Base-by-base conservation (phyloP, 2,329 filamentous ascomycete species). In the Escovopsis sp. region DNA sequence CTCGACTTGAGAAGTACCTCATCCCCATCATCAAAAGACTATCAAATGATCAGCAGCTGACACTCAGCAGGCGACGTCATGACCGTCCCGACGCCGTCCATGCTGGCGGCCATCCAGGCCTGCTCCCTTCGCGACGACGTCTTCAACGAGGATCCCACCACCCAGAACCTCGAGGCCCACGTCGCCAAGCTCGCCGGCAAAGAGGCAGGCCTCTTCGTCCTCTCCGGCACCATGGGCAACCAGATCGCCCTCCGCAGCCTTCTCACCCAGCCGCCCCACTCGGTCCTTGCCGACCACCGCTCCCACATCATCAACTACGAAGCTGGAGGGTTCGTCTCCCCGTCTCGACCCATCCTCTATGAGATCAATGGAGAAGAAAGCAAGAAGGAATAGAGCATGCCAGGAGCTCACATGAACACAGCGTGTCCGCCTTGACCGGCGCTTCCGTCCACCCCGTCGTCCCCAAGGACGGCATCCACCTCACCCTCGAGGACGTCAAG, bases 211-310 rank as follows among this genome's bases (percentile, higher is more conserved):
- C 68, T 95, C 4, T 79, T 94, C 42, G 85, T 94, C 43, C 70
- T 93, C 45, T 91, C 85, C 0, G 89, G 89, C 4, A 94, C 88
- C 4, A 94, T 94, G 87, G 87, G 86, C 35, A 95, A 95, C 63
- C 87, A 94, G 59, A 68, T 95, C 15, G 80, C 82, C 0, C 70
- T 94, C 36, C 77, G 88, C 34, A 73, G 83, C 2, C 82, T 91
- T 45, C 70, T 95, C 12, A 73, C 69, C 1, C 81, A 85, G 46
- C 87, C 88, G 12, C 89, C 89, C 0, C 78, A 94, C 58, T 74
- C 75, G 7, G 75, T 95, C 5, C 65, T 95, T 8, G 85, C 82
- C 51, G 88, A 95, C 57, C 68, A 79, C 48, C 74, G 85, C 32
- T 75, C 78, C 4, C 89, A 95, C 57, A 83, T 95, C 45, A 67